Evolutionary conservation across 2,329 filamentous ascomycete genomes (phyloP).

Genomic region (Pseudocercospora musae): DNA sequence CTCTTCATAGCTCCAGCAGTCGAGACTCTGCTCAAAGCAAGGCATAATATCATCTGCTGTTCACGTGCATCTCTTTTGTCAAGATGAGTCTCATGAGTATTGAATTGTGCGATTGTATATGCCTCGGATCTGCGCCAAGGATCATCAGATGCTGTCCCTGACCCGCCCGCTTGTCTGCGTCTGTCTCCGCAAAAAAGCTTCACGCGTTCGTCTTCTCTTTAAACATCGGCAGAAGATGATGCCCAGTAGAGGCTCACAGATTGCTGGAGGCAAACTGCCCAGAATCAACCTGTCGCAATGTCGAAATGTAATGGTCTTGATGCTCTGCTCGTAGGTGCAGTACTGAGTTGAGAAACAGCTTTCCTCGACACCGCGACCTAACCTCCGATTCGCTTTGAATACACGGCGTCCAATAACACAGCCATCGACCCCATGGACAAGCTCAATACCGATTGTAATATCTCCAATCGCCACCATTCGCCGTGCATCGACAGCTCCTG

Average conservation of each 20-base stretch:
- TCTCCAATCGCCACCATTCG: conserved; percentile 23
- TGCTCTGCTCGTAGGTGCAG: neutral
- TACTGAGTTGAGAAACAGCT: conserved; percentile 20
- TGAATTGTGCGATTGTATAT: neutral
- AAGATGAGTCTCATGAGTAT: neutral
- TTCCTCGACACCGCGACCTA: conserved; percentile 24
- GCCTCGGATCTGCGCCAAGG: conserved; percentile 1
- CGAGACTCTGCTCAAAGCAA: neutral
- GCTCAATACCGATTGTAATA: conserved; percentile 14
- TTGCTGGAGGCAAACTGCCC: conserved; percentile 29
- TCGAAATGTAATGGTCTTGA: conserved; percentile 26
- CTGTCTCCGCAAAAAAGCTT: conserved; percentile 5
- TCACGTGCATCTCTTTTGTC: neutral
- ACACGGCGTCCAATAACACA: conserved; percentile 6
- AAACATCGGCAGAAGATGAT: conserved; percentile 37
- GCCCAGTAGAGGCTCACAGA: conserved; percentile 47
- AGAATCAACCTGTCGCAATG: conserved; percentile 25
- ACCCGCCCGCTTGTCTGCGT: neutral
- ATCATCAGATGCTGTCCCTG: neutral
- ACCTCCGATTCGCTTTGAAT: conserved; percentile 11
- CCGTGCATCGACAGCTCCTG: conserved; percentile 29
- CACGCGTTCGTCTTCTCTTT: neutral
- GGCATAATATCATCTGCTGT: neutral
- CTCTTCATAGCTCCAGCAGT: neutral
- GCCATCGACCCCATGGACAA: conserved; percentile 14